Evolutionary conservation across 78 protist genomes (phyloP).

Genomic region (Dictyostelium firmibasis): DNA sequence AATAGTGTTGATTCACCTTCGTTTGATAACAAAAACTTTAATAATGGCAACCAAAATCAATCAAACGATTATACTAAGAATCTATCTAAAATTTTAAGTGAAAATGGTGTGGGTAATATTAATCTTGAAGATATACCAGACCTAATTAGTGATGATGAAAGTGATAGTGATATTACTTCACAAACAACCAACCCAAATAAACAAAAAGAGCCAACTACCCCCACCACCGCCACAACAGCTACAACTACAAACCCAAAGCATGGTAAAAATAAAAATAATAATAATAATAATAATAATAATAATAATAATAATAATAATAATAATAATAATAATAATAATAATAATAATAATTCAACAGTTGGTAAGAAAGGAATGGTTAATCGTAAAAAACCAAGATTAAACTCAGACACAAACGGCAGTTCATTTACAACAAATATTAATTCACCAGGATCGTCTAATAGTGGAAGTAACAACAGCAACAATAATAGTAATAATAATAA

Average conservation of each 20-base stretch:
- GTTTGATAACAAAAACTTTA: not conserved
- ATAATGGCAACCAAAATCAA: not conserved
- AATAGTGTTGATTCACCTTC: no score
- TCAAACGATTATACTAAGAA: not conserved
- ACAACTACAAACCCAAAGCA: not conserved
- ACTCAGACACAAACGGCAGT: not conserved
- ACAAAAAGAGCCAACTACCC: not conserved
- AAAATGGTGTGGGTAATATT: not conserved
- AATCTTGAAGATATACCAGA: constrained; percentile 36
- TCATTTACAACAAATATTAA: not conserved
- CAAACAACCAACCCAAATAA: not conserved
- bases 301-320: not conserved
- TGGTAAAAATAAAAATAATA: not conserved
- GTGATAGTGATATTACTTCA: not conserved
- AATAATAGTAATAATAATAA: no score
- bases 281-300: not conserved
- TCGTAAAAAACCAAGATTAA: constrained; percentile 7
- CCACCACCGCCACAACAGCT: not conserved
- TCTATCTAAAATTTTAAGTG: not conserved
- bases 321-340: not conserved
- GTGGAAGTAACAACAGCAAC: no score
- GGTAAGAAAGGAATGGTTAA: not conserved
- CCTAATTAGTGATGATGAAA: constrained; percentile 28
- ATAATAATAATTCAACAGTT: not conserved
- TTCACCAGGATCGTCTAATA: not conserved